Evolutionary conservation across 305 asterid species (phyloP), one percentile per base, ranked within the genome.

Genomic region (Ajuga reptans): DNA sequence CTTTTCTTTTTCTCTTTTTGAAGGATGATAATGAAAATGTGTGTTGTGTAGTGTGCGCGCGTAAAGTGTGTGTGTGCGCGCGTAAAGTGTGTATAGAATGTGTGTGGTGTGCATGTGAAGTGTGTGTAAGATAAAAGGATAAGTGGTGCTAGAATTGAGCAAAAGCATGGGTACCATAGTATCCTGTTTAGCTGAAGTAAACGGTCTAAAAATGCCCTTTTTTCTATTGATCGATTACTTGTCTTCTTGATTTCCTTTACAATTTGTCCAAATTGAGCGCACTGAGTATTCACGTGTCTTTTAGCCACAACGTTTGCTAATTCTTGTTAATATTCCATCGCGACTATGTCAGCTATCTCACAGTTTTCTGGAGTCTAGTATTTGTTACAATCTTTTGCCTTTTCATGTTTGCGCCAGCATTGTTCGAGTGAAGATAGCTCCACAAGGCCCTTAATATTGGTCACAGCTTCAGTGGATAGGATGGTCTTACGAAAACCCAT

Each of bases 401-500:
- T 9, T 56, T 37, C 67, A 33, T 64, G 34, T 46, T 21, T 62
- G 61, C 37, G 39, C 69, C 96, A 91, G 95, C 98, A 91, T 53
- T 91, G 96, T 78, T 82, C 84, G 63, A 67, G 81, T 46, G 75
- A 78, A 69, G 89, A 88, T 78, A 84, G 86, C 83, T 80, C 90
- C 47, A 89, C 89, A 11, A 84, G 92, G 82, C 86, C 98, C 24
- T 68, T 91, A 56, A 64, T 89, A 70, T 80, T 91, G 61, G 96
- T 89, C 52, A 91, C 98, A 62, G 98, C 98, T 66, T 91, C 98
- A 6, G 98, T 89, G 71, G 98, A 91, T 83, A 91, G 79, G 82
- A 87, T 91, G 90, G 90, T 82, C 72, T 81, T 91, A 8, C 86
- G 78, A 65, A 91, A 84, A 72, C 92, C 96, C 29, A 87, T 91